A percentile compares a stretch with the other conserved stretches of the same genome.
phyloP scores from a whole-genome alignment of 257 asterid genomes.

The Rehmannia glutinosa region DNA sequence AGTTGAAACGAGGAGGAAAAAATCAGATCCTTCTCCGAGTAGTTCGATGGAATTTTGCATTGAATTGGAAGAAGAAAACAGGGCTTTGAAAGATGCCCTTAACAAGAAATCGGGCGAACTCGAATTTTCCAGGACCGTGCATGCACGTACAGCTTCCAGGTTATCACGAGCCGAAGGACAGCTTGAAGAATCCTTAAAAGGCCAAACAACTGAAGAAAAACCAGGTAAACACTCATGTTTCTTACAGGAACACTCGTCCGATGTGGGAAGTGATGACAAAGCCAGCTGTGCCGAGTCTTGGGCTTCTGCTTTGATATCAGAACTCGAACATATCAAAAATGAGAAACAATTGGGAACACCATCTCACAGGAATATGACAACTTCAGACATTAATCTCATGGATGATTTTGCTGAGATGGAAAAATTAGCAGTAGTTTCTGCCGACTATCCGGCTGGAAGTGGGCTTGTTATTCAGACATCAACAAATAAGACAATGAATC shows the following conservation, averaged over 20 bases:
- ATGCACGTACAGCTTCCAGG: too few relatives aligned
- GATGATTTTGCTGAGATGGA: constrained; percentile 97
- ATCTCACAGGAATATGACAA: constrained; percentile 39
- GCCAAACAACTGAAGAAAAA: too few relatives aligned
- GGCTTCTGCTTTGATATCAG: constrained; percentile 25
- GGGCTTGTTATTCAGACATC: too few relatives aligned
- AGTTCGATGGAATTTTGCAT: constrained; percentile 33
- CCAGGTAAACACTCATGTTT: constrained; percentile 23
- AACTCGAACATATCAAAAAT: too few relatives aligned
- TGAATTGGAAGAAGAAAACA: constrained; percentile 28
- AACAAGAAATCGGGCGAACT: constrained; percentile 23
- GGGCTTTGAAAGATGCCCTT: constrained; percentile 24
- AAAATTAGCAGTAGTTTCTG: constrained; percentile 56
- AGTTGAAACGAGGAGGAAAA: constrained; percentile 41
- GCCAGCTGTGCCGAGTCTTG: constrained; percentile 57
- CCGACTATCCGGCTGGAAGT: too few relatives aligned
- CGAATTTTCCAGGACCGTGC: too few relatives aligned
- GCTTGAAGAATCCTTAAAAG: too few relatives aligned
- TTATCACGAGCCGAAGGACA: too few relatives aligned
- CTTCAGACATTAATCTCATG: constrained; percentile 72
- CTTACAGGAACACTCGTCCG: constrained; percentile 36
- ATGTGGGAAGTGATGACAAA: constrained; percentile 59
- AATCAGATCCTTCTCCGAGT: constrained; percentile 30
- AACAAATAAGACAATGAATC: too few relatives aligned
- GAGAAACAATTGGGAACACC: too few relatives aligned